Base-by-base conservation (phyloP, 148 eudicot genomes). In the Suaeda aralocaspica region DNA sequence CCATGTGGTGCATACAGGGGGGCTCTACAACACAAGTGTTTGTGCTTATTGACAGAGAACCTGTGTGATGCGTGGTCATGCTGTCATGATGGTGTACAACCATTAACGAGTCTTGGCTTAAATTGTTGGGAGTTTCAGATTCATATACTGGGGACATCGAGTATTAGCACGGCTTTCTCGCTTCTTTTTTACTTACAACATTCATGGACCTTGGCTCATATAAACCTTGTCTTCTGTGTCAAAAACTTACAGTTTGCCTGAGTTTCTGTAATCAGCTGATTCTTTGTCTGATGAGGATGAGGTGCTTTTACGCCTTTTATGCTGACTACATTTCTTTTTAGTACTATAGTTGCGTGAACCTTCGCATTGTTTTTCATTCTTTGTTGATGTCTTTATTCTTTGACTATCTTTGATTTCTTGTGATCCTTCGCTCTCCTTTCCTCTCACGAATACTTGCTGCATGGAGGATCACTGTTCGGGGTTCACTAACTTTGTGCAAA, bases 401-500 rank as follows among this genome's bases (percentile, higher is more conserved):
- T 63, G 59, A 46, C 16, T 48, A 25, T 74, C 59, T 56, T 72
- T 61, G 41, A 57, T 49, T 18, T 44, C 39, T 33, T 68, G n/a
- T 45, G 26, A 28, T 15, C 49, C 51, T 55, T 19, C 29, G 26
- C n/a, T n/a, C 9, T 15, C 62, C 59, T 49, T 57, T n/a, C 30
- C 52, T 52, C 26, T 9, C 6, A 16, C 63, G 6, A 30, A 30
- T 59, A 59, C 45, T 59, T 21, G 56, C 60, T 77, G 71, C 76
- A 82, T 82, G 88, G 86, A 85, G 69, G 58, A 71, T 65, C 84
- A 80, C 14, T 52, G 66, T 55, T 67, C 58, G 14, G 80, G 57
- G 75, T 28, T 77, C 72, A 81, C 75, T 50, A 61, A 68, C 68
- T 81, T 77, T 70, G 66, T 67, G 67, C 78, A 76, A n/a, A 74